A percentile compares a stretch with the other conserved stretches of the same genome.
These are phyloP conservation scores for Boletus vermiculosoides DNA, from an alignment of 768 basidiomycete species.

Conservation along the genomic window DNA sequence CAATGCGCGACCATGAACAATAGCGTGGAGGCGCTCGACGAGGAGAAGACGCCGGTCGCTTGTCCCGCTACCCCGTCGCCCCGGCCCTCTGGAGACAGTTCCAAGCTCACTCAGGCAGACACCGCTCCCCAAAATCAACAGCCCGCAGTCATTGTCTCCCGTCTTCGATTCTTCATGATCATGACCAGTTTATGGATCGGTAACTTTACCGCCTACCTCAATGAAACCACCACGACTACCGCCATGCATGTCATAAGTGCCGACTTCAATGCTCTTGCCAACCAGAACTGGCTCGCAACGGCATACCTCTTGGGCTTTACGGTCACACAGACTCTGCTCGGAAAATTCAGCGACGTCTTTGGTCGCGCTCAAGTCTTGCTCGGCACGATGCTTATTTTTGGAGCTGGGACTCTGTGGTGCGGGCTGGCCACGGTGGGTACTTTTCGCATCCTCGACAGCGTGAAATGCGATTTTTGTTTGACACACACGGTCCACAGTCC, in stretches of 20 bases:
- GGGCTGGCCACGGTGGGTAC: conserved; percentile 30
- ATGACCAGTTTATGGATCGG: conserved; percentile 36
- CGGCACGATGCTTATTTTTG: conserved; percentile 36
- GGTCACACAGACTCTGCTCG: conserved; percentile 36
- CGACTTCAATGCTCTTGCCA: conserved; percentile 29
- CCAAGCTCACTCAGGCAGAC: not conserved
- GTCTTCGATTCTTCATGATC: conserved; percentile 33
- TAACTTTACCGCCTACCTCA: conserved; percentile 37
- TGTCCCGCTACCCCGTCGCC: not conserved
- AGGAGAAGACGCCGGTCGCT: conserved; percentile 22
- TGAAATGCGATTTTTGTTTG: not conserved
- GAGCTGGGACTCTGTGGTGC: conserved; percentile 34
- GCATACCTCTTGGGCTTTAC: conserved; percentile 37
- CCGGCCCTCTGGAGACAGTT: not conserved
- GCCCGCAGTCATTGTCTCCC: conserved; percentile 30
- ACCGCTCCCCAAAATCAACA: conserved; percentile 9
- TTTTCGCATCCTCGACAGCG: not conserved
- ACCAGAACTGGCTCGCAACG: conserved; percentile 37
- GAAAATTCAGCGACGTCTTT: conserved; percentile 36
- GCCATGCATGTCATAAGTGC: conserved; percentile 37
- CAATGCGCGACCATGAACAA: conserved; percentile 32
- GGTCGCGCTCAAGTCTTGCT: conserved; percentile 36
- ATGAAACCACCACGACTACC: conserved; percentile 35
- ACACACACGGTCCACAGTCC: conserved; percentile 23
- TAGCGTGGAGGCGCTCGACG: conserved; percentile 26